Base-by-base conservation (phyloP, 2,329 filamentous ascomycete species). In the Fusarium napiforme region DNA sequence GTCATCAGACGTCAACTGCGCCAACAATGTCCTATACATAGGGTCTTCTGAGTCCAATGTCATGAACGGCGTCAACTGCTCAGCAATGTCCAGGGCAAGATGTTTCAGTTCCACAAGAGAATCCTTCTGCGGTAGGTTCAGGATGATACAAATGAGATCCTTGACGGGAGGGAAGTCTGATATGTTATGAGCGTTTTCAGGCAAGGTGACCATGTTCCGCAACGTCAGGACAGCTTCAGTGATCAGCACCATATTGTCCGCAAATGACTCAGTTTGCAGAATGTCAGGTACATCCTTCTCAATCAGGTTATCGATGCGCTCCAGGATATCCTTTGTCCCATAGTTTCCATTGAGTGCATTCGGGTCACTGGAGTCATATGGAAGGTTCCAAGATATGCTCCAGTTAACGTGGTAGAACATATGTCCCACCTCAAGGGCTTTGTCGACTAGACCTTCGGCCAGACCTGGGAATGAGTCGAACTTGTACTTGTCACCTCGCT, bases 141-240 rank as follows among this genome's bases (percentile, higher is more conserved):
- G 85, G 30, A 94, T 87, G 71, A 98, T 93, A 78, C 93, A 93
- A 63, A 98, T 86, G 56, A 97, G 88, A 77, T 98, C 95, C 78
- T 93, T 92, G 43, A 97, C 85, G 2, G 94, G 87, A 21, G 89
- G 89, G 68, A 96, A 91, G 30, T 92, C 90, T 9, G 94, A 89
- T 77, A 97, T 88, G 80, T 95, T 96, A 30, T 88, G 84, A 0
- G 96, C 96, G 79, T 99, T 99, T 71, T 97, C 95, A 28, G 92
- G 90, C 26, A 98, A 86, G 82, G 97, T 93, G n/a, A 95, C 92
- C 95, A 99, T 98, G 81, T 99, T 99, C 58, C 96, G 91, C 47
- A 98, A 87, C 23, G 97, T 95, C 52, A 98, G 85, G 26, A 93
- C 91, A 5, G 96, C 95, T 82, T 98, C 95, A 30, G 93, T 96